Conservation (phyloP, 129 eudicot species). For the Daucus carota region DNA sequence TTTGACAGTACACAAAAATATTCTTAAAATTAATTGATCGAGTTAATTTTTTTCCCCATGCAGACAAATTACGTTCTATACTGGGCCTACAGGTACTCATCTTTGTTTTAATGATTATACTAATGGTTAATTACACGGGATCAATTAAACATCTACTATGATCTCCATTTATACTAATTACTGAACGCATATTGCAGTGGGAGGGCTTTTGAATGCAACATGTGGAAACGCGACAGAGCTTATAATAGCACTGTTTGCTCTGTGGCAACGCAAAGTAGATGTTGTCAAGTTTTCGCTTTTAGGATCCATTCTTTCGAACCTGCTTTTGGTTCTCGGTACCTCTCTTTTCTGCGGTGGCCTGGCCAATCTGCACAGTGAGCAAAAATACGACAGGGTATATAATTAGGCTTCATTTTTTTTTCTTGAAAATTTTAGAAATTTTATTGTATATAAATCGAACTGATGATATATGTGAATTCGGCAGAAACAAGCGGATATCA, state of each 20-base stretch:
- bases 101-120: background rate
- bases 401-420: too few relatives aligned
- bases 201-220: constrained; percentile 61
- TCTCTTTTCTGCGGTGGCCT: constrained; percentile 53
- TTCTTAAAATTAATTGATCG: background rate
- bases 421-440: too few relatives aligned
- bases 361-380: constrained; percentile 33
- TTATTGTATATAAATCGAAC: background rate
- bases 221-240: constrained; percentile 65
- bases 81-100: constrained; percentile 82
- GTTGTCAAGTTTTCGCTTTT: constrained; percentile 45
- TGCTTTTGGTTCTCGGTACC: constrained; percentile 48
- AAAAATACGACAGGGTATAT: constrained; percentile 41
- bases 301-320: constrained; percentile 51
- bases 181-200: constrained; percentile 25
- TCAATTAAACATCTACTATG: background rate
- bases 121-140: background rate
- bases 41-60: background rate
- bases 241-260: constrained; percentile 43
- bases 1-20: too few relatives aligned
- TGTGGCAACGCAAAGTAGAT: constrained; percentile 31
- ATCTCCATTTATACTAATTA: background rate
- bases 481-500: constrained; percentile 51
- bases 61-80: constrained; percentile 83
- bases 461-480: background rate